Base-by-base conservation (phyloP, 208 protist genomes). In the Crithidia mellificae region DNA sequence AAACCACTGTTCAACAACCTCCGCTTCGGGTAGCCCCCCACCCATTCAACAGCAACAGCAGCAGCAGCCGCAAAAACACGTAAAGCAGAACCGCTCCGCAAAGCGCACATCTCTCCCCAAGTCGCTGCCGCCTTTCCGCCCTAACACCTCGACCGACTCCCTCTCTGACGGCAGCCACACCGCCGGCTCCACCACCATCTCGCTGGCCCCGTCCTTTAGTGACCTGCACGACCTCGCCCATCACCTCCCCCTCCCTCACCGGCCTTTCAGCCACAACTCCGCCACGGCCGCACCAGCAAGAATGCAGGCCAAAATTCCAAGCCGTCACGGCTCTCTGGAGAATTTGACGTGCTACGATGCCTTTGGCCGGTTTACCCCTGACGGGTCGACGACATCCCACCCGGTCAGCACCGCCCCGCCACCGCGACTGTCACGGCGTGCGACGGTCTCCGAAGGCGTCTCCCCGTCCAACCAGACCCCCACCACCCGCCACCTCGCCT, bases 161-260 rank as follows among this genome's bases (percentile, higher is more conserved):
- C 51, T 62, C 25, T 63, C 51, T 12, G 59, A 66, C 38, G 5
- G 51, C 59, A 39, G 44, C 30, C 41, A 41, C 17, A n/a, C 46
- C 2, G 53, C 52, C 46, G 24, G 29, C 30, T 64, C 59, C 5
- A 22, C 44, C 1, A 24, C 44, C 2, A n/a, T 43, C 34, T 15
- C 58, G n/a, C 22, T 14, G 17, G 38, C 6, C 8, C 0, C 25
- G 15, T 32, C 27, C 1, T 24, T 36, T 22, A 27, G 19, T 20
- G 46, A 57, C 29, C 9, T 30, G n/a, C 43, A 53, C 54, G 68
- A 53, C 41, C 15, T 25, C 43, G 0, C 25, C 11, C 0, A 15
- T 15, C 11, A 29, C 50, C 12, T 11, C 9, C 2, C 19, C 39
- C 19, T 36, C 6, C 22, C 30, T 29, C 17, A 6, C 2, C 38